phyloP scores from a whole-genome alignment of 768 basidiomycete species.

The Pleurotus platypus region DNA sequence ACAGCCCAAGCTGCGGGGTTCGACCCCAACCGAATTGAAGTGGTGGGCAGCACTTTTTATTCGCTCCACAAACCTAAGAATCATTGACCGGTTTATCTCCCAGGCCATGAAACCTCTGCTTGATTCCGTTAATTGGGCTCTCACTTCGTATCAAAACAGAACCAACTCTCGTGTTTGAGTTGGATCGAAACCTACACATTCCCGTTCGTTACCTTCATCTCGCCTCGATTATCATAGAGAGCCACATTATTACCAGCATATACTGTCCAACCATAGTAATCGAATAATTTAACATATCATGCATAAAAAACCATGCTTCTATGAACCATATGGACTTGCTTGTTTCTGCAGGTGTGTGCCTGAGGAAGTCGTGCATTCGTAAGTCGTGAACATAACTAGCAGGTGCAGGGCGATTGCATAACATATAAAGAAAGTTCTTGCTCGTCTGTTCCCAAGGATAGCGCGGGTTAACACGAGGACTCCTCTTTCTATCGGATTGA shows the following conservation, averaged over 20 bases:
- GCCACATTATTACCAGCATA: slow-evolving; percentile 12
- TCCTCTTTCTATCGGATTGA: slow-evolving; percentile 89
- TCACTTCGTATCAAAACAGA: slow-evolving; percentile 48
- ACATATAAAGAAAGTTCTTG: slow-evolving; percentile 84
- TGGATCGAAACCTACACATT: slow-evolving; percentile 9
- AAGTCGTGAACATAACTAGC: slow-evolving; percentile 77
- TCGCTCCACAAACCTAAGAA: neutral
- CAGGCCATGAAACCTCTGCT: slow-evolving; percentile 78
- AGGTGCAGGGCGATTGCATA: slow-evolving; percentile 81
- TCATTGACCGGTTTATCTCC: neutral
- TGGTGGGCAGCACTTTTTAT: slow-evolving; percentile 42
- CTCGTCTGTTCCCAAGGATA: slow-evolving; percentile 85
- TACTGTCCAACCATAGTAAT: slow-evolving; percentile 8
- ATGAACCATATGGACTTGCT: slow-evolving; percentile 41
- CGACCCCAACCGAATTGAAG: slow-evolving; percentile 59
- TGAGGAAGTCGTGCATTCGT: slow-evolving; percentile 62
- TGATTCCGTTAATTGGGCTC: slow-evolving; percentile 69
- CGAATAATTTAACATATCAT: slow-evolving; percentile 9
- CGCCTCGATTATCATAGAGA: slow-evolving; percentile 13
- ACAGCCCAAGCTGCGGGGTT: slow-evolving; percentile 56
- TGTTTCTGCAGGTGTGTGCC: slow-evolving; percentile 47
- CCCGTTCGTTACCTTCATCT: slow-evolving; percentile 1
- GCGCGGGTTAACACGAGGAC: slow-evolving; percentile 82
- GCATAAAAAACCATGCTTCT: slow-evolving; percentile 18
- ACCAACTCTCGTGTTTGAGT: slow-evolving; percentile 10